Conservation (phyloP, 768 basidiomycete genomes). For the Crucibulum laeve region DNA sequence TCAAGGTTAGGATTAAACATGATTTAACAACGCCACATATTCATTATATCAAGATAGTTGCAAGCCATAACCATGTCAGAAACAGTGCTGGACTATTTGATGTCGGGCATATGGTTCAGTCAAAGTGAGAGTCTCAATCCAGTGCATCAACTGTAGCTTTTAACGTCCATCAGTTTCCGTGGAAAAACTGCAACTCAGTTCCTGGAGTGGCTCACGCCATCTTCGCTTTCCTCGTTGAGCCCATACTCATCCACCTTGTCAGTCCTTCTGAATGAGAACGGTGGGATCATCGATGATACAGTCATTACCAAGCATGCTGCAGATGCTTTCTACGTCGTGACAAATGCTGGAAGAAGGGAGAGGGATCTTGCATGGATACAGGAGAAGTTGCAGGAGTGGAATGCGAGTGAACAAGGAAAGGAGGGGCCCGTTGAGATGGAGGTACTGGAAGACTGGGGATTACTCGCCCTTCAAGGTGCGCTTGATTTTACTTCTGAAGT, state of each 20-base stretch:
- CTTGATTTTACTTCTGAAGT: constrained; percentile 36
- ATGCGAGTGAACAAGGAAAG: constrained; percentile 45
- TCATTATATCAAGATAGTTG: constrained; percentile 45
- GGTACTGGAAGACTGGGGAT: constrained; percentile 78
- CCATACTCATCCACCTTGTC: constrained; percentile 83
- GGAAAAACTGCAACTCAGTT: constrained; percentile 77
- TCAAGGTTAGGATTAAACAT: constrained; percentile 48
- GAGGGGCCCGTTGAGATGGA: constrained; percentile 74
- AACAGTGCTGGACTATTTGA: constrained; percentile 86
- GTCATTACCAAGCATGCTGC: constrained; percentile 83
- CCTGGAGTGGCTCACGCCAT: constrained; percentile 87
- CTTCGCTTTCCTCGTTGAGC: constrained; percentile 62
- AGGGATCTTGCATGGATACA: constrained; percentile 79
- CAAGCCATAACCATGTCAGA: constrained; percentile 88
- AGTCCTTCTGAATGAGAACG: constrained; percentile 80
- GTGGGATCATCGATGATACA: constrained; percentile 96
- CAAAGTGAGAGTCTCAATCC: constrained; percentile 46
- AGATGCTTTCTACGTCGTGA: constrained; percentile 89
- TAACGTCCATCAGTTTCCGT: constrained; percentile 56
- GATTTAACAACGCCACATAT: neutral
- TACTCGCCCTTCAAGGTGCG: constrained; percentile 87
- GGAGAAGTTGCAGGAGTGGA: constrained; percentile 73
- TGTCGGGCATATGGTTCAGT: constrained; percentile 98
- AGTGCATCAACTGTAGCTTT: neutral
- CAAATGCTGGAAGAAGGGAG: constrained; percentile 86